These are phyloP conservation scores for Zygosaccharomyces lentus DNA, from an alignment of 805 yeast genomes.

Conservation along the genomic window DNA sequence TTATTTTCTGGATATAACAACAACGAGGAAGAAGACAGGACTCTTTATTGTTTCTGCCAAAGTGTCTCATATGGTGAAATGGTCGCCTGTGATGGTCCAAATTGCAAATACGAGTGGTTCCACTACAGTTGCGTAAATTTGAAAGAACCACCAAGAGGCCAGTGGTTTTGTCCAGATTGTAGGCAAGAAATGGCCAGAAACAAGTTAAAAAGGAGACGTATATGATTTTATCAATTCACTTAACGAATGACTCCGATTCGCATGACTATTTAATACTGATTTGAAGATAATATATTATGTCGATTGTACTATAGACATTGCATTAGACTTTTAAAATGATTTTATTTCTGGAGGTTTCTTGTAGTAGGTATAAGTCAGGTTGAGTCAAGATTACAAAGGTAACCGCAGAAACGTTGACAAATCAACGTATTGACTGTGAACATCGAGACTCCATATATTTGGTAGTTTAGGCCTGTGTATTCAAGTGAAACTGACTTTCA, in stretches of 20 bases:
- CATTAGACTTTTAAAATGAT: too few relatives aligned
- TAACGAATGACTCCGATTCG: background rate
- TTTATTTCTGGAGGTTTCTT: too few relatives aligned
- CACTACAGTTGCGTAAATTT: constrained; percentile 94
- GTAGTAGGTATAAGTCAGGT: too few relatives aligned
- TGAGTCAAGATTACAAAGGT: too few relatives aligned
- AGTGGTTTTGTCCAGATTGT: constrained; percentile 94
- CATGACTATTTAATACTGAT: background rate
- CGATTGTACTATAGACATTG: too few relatives aligned
- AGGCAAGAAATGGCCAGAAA: constrained; percentile 36
- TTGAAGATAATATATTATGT: background rate
- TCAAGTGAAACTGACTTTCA: background rate
- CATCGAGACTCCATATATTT: too few relatives aligned
- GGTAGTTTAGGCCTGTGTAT: too few relatives aligned
- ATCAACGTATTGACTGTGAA: too few relatives aligned
- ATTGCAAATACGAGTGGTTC: constrained; percentile 91
- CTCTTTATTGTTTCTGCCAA: constrained; percentile 84
- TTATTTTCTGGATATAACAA: constrained; percentile 33
- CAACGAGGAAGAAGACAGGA: constrained; percentile 57
- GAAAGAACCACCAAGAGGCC: constrained; percentile 81
- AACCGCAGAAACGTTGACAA: too few relatives aligned
- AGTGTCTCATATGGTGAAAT: constrained; percentile 92
- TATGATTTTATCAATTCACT: background rate
- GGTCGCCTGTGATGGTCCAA: constrained; percentile 93
- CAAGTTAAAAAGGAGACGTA: constrained; percentile 24